Conservation (phyloP, 176 grass and related monocot species). For the Hyparrhenia diplandra region DNA sequence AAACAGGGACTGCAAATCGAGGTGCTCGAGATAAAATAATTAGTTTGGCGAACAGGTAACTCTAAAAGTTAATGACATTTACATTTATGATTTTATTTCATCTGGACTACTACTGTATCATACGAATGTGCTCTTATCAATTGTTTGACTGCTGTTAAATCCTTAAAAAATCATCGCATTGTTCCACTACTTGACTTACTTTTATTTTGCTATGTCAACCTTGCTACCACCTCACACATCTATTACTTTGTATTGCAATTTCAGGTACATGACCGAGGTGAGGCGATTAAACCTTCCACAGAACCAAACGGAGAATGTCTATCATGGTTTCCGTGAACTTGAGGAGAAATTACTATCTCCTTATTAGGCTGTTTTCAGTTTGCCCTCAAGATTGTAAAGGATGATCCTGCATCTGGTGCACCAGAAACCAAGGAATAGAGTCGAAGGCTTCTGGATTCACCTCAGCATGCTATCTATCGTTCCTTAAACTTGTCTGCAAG, state of each 20-base stretch:
- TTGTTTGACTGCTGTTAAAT: background rate
- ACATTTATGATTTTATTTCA: background rate
- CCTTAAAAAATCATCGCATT: background rate
- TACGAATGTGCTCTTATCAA: background rate
- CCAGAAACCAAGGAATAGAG: constrained; percentile 36
- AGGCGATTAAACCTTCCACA: constrained; percentile 76
- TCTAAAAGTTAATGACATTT: background rate
- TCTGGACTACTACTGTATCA: background rate
- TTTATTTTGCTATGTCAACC: background rate
- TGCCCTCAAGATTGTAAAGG: constrained; percentile 1
- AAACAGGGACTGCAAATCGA: constrained; percentile 50
- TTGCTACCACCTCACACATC: background rate
- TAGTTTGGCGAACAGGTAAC: constrained; percentile 81
- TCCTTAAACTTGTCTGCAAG: constrained; percentile 11
- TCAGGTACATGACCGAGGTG: constrained; percentile 93
- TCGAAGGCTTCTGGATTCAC: constrained; percentile 13
- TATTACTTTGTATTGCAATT: constrained; percentile 15
- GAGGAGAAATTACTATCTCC: constrained; percentile 68
- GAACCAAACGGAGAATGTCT: constrained; percentile 71
- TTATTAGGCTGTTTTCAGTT: constrained; percentile 30
- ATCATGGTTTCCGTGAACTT: constrained; percentile 73
- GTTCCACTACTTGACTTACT: background rate
- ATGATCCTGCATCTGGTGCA: constrained; percentile 23
- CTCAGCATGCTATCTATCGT: background rate
- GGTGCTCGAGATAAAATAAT: constrained; percentile 77